Evolutionary conservation across 345 rosid species (phyloP), one percentile per base, ranked within the genome.

Genomic region (Cardamine occulta): DNA sequence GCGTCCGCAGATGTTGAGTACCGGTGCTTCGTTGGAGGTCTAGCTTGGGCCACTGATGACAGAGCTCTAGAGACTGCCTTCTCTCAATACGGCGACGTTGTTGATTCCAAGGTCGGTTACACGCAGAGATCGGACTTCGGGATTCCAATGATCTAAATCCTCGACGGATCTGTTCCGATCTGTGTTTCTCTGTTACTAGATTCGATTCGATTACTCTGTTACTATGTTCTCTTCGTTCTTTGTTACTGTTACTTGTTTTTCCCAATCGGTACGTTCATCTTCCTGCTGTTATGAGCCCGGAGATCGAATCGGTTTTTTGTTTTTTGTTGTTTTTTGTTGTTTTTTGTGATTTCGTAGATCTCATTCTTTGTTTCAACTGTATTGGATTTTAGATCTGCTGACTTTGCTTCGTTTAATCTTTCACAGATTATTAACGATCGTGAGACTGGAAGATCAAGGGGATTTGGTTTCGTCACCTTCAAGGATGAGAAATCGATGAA

Each of bases 51-150:
- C 80, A 94, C 97, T 40, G 86, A 80, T 55, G 98, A 94, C 73
- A 64, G 28, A 34, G 70, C 85, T 23, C 88, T 94, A 0, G 85
- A 85, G 53, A 69, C 67, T 1, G 96, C 97, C 45, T 94, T 94
- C 84, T 66, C 91, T 60, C 2, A 72, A 5, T 94, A 1, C 45
- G 98, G 97, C 76, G 91, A 91, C 15, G 68, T 94, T 79, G 45
- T 94, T 80, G 98, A 94, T 80, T 91, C 98, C 92, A 94, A 94
- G 98, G 97, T 94, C 96, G 69, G 97, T 91, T 86, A 54, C 88
- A 76, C 85, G 78, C 70, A 71, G 79, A 79, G 75, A 79, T 79
- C 82, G 74, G 82, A 79, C 70, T 24, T 12, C 81, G 84, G 83
- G 53, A 29, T 78, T 60, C 65, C 74, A 75, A 32, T 79, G 79